Percentiles rank a stretch among this genome's conserved stretches.
phyloP scores from a whole-genome alignment of 1,139 yeast genomes.

The Suhomyces coccinellae region DNA sequence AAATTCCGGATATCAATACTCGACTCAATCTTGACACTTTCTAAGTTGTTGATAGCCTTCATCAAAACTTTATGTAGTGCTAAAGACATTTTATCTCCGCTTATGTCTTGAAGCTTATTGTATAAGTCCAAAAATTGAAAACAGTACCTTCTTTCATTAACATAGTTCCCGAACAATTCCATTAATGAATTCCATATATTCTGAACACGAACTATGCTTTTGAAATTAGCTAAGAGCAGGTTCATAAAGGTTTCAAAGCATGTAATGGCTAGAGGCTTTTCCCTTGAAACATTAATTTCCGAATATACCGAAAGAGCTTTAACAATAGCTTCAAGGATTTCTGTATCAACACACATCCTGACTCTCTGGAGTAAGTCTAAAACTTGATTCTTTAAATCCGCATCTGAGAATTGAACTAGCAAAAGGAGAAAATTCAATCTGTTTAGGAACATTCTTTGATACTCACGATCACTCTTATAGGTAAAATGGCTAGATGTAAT shows the following conservation, averaged over 20 bases:
- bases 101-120: slow-evolving; percentile 4
- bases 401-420: slow-evolving; percentile 35
- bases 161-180: background rate
- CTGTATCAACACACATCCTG: slow-evolving; percentile 25
- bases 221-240: slow-evolving; percentile 3
- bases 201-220: slow-evolving; percentile 8
- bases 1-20: background rate
- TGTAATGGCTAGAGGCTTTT: slow-evolving; percentile 23
- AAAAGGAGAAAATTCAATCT: slow-evolving; percentile 39
- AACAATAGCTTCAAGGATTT: slow-evolving; percentile 27
- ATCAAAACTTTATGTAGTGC: slow-evolving; percentile 6
- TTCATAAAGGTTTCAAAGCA: slow-evolving; percentile 20
- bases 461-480: slow-evolving; percentile 27
- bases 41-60: slow-evolving; percentile 1
- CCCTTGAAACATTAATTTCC: slow-evolving; percentile 21
- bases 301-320: slow-evolving; percentile 25
- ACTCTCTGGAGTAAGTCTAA: slow-evolving; percentile 28
- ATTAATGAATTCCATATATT: slow-evolving; percentile 9
- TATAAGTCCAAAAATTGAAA: slow-evolving; percentile 12
- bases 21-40: background rate
- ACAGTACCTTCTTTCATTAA: background rate
- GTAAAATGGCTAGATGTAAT: slow-evolving; percentile 40
- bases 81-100: slow-evolving; percentile 6
- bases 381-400: slow-evolving; percentile 36
- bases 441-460: slow-evolving; percentile 37